Conservation (phyloP, 73 alveolate genomes). For the Tetrahymena borealis region DNA sequence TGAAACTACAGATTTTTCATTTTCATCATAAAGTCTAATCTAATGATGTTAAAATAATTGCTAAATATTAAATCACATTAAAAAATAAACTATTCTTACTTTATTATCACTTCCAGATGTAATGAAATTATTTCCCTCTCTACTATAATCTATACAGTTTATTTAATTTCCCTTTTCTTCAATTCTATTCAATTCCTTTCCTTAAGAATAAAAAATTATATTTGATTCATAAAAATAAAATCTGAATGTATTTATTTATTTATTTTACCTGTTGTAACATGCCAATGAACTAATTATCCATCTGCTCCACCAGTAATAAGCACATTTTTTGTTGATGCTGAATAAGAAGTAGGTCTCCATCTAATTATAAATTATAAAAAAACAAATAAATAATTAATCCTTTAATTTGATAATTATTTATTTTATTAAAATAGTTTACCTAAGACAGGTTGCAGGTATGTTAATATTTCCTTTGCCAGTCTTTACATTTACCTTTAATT, state of each 20-base stretch:
- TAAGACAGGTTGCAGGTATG: constrained; percentile 62
- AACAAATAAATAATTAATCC: background rate
- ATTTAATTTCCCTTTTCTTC: constrained; percentile 81
- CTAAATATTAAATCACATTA: background rate
- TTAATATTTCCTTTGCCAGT: constrained; percentile 40
- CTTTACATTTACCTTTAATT: constrained; percentile 33
- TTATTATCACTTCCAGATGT: constrained; percentile 85
- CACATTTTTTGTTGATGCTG: constrained; percentile 71
- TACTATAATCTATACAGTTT: constrained; percentile 82
- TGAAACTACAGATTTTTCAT: constrained; percentile 50
- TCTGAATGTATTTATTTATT: too few relatives aligned
- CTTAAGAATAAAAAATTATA: constrained; percentile 31
- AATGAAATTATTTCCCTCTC: constrained; percentile 84
- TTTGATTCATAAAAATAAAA: background rate
- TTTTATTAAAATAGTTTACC: constrained; percentile 1
- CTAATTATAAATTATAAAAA: background rate
- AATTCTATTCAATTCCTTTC: constrained; percentile 65
- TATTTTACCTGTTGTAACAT: constrained; percentile 89
- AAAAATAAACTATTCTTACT: background rate
- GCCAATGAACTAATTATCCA: constrained; percentile 86
- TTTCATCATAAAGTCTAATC: constrained; percentile 48
- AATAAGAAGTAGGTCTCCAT: constrained; percentile 64
- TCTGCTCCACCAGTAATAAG: constrained; percentile 84
- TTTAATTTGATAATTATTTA: constrained; percentile 27
- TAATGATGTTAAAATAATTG: too few relatives aligned